phyloP scores from a whole-genome alignment of 2,329 filamentous ascomycete genomes.

The Tolypocladium pustulatum region DNA sequence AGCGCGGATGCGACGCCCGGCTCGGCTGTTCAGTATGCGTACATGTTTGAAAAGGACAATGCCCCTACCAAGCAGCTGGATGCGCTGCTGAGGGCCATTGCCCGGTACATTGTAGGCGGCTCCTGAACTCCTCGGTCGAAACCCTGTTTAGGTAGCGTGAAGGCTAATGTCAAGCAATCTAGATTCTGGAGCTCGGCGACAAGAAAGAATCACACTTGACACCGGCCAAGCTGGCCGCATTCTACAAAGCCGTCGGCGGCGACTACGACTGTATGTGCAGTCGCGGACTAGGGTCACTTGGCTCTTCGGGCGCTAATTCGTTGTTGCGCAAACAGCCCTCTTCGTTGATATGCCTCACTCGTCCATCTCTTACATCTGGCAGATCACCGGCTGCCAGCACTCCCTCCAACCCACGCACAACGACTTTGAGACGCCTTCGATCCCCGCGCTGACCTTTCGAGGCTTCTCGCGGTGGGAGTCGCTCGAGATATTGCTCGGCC shows the following conservation, averaged over 20 bases:
- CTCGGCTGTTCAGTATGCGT: slow-evolving; percentile 40
- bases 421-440: slow-evolving; percentile 62
- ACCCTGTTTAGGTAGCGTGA: not conserved
- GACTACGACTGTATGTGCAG: slow-evolving; percentile 56
- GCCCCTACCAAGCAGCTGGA: slow-evolving; percentile 56
- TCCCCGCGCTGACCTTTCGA: slow-evolving; percentile 71
- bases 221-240: slow-evolving; percentile 62
- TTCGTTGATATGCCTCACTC: slow-evolving; percentile 66
- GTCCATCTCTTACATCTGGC: slow-evolving; percentile 85
- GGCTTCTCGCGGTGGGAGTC: slow-evolving; percentile 94
- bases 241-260: slow-evolving; percentile 65
- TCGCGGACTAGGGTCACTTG: not conserved
- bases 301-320: not conserved
- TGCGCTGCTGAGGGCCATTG: slow-evolving; percentile 58
- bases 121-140: not conserved
- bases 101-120: slow-evolving; percentile 56
- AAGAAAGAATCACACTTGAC: slow-evolving; percentile 42
- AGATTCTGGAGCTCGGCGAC: slow-evolving; percentile 51
- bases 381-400: slow-evolving; percentile 83
- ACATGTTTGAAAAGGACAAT: slow-evolving; percentile 59
- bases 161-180: not conserved
- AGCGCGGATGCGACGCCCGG: slow-evolving; percentile 13
- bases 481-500: slow-evolving; percentile 77
- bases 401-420: slow-evolving; percentile 65
- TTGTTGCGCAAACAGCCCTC: slow-evolving; percentile 36